Evolutionary conservation across 176 grass and related monocot species (phyloP).

Genomic region (Phyllostachys edulis): DNA sequence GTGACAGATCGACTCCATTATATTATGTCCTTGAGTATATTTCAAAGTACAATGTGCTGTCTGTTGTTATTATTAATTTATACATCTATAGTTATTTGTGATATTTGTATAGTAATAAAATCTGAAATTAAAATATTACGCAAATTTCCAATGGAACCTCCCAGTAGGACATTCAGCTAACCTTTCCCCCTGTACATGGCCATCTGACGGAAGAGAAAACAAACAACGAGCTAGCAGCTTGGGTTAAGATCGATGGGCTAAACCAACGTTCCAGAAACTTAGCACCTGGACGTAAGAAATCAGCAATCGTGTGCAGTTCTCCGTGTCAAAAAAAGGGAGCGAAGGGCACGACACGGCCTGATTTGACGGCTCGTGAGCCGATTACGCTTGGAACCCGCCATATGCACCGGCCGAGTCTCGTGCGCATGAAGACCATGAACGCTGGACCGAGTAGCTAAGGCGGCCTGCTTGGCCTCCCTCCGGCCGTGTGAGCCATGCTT

Average conservation of each 20-base stretch:
- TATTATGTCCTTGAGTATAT: too few relatives aligned
- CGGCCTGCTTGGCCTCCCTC: not conserved
- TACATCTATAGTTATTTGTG: too few relatives aligned
- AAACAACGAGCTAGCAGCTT: not conserved
- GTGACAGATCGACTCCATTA: too few relatives aligned
- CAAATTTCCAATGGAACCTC: not conserved
- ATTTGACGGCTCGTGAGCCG: conserved; percentile 22
- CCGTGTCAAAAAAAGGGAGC: not conserved
- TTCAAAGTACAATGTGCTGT: too few relatives aligned
- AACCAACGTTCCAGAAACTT: not conserved
- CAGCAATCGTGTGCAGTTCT: not conserved
- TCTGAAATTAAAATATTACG: too few relatives aligned
- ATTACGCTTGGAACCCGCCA: conserved; percentile 16
- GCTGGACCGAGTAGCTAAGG: not conserved
- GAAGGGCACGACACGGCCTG: not conserved
- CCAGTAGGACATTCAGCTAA: not conserved
- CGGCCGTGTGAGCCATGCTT: not conserved
- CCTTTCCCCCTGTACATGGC: not conserved
- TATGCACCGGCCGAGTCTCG: conserved; percentile 4
- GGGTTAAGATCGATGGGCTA: not conserved
- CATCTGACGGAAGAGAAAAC: not conserved
- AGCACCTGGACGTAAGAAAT: not conserved
- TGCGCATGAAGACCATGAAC: conserved; percentile 44
- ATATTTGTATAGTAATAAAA: too few relatives aligned
- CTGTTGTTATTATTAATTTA: too few relatives aligned